Conservation (phyloP, 352 stramenopile genomes). For the Phytophthora aleatoria region DNA sequence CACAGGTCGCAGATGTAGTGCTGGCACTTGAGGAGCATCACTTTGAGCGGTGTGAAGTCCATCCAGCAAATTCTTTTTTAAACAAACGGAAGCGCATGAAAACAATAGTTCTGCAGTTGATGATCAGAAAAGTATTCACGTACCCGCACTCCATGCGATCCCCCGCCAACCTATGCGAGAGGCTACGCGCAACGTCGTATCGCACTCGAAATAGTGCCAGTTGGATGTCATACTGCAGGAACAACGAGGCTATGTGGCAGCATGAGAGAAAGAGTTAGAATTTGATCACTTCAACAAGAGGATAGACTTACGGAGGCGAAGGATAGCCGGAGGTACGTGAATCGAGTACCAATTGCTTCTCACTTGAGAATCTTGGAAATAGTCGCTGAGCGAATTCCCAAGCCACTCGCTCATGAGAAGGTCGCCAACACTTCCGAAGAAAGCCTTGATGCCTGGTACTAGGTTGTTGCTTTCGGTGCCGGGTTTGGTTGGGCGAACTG, state of each 20-base stretch:
- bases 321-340: slow-evolving; percentile 13
- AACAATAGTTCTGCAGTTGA: background rate
- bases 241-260: slow-evolving; percentile 8
- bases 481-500: background rate
- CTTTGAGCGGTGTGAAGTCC: slow-evolving; percentile 18
- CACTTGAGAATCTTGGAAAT: slow-evolving; percentile 3
- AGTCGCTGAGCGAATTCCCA: slow-evolving; percentile 19
- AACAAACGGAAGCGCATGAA: background rate
- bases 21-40: slow-evolving; percentile 37
- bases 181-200: slow-evolving; percentile 4
- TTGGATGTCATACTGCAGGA: slow-evolving; percentile 25
- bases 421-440: slow-evolving; percentile 27
- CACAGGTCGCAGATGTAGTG: slow-evolving; percentile 38
- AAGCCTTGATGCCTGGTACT: slow-evolving; percentile 10
- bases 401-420: slow-evolving; percentile 34
- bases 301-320: slow-evolving; percentile 12
- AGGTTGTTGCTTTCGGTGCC: background rate
- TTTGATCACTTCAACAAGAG: background rate
- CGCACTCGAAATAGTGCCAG: slow-evolving; percentile 12
- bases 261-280: slow-evolving; percentile 1
- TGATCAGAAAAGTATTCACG: background rate
- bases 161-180: slow-evolving; percentile 19
- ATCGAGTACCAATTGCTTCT: slow-evolving; percentile 22
- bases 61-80: slow-evolving; percentile 33
- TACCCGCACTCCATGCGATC: slow-evolving; percentile 40